Conservation (phyloP, 2,329 filamentous ascomycete species). For the Elsinoe ampelina region DNA sequence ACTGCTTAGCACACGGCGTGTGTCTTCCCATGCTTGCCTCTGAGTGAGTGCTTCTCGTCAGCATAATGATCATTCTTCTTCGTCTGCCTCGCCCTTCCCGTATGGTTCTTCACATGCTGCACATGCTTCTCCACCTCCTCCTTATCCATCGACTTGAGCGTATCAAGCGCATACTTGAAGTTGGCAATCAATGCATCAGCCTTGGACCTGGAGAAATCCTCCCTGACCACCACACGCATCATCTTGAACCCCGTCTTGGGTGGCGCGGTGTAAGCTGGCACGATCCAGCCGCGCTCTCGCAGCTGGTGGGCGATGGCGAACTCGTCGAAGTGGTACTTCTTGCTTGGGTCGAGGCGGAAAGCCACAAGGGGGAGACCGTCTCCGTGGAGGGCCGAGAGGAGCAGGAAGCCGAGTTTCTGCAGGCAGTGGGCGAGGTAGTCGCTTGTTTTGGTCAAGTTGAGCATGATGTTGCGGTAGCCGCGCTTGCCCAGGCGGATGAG, state of each 20-base stretch:
- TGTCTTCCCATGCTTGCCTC: constrained; percentile 85
- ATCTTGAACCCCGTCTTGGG: constrained; percentile 77
- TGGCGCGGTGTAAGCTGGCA: constrained; percentile 89
- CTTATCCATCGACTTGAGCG: constrained; percentile 65
- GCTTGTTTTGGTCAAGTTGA: constrained; percentile 79
- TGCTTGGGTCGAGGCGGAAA: constrained; percentile 60
- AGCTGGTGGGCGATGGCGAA: constrained; percentile 65
- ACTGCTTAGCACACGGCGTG: constrained; percentile 65
- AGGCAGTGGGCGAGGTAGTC: constrained; percentile 76
- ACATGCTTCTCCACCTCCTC: constrained; percentile 61
- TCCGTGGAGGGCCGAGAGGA: constrained; percentile 74
- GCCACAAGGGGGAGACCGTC: constrained; percentile 80
- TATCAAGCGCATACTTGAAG: constrained; percentile 64
- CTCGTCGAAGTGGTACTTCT: constrained; percentile 47
- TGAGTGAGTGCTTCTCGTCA: constrained; percentile 75
- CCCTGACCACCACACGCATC: constrained; percentile 82
- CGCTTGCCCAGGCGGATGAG: constrained; percentile 88
- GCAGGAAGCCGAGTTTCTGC: constrained; percentile 67
- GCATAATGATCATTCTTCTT: constrained; percentile 41
- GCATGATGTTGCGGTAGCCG: constrained; percentile 88
- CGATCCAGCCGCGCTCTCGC: constrained; percentile 80
- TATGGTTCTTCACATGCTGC: constrained; percentile 31
- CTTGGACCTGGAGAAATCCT: constrained; percentile 76
- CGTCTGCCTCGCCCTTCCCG: constrained; percentile 23
- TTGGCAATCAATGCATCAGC: constrained; percentile 72